These are phyloP conservation scores for Nigrospora sphaerica DNA, from an alignment of 2,329 filamentous ascomycete species.

Conservation along the genomic window DNA sequence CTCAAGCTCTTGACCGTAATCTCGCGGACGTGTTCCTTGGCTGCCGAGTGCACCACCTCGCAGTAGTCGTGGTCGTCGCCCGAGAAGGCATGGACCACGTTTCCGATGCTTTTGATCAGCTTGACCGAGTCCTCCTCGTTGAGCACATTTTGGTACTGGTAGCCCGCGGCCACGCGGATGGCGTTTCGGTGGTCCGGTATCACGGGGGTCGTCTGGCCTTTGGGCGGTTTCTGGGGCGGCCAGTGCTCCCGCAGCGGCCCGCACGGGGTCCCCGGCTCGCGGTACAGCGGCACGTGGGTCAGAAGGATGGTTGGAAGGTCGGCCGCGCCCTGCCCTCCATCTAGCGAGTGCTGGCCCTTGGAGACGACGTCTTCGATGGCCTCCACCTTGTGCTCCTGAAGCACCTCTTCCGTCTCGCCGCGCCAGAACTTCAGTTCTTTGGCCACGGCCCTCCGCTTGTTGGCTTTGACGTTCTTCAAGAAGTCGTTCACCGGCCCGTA, in stretches of 20 bases:
- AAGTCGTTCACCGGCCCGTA: constrained; percentile 75
- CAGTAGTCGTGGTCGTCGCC: constrained; percentile 99
- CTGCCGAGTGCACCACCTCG: constrained; percentile 70
- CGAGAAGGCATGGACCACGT: constrained; percentile 81
- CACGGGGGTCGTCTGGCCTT: constrained; percentile 46
- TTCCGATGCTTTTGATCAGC: constrained; percentile 70
- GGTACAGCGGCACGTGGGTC: constrained; percentile 85
- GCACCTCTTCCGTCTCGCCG: constrained; percentile 48
- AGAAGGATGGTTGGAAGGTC: constrained; percentile 84
- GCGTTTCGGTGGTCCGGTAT: constrained; percentile 66
- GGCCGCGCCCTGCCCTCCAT: constrained; percentile 35
- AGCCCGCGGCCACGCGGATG: constrained; percentile 70
- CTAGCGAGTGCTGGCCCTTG: constrained; percentile 28
- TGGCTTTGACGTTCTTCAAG: constrained; percentile 55
- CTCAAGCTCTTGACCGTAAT: constrained; percentile 94
- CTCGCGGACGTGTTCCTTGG: constrained; percentile 61
- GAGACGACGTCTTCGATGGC: constrained; percentile 44
- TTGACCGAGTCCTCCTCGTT: constrained; percentile 67
- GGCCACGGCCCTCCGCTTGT: constrained; percentile 61
- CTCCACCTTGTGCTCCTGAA: constrained; percentile 53
- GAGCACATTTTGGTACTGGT: constrained; percentile 96
- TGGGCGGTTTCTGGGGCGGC: constrained; percentile 59
- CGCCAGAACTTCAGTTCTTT: constrained; percentile 61
- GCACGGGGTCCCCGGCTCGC: constrained; percentile 75
- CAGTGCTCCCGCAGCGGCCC: constrained; percentile 80